These are phyloP conservation scores for Rhizoclosmatium hyalinum DNA, from an alignment of 371 early-diverging fungal genomes.

Conservation along the genomic window DNA sequence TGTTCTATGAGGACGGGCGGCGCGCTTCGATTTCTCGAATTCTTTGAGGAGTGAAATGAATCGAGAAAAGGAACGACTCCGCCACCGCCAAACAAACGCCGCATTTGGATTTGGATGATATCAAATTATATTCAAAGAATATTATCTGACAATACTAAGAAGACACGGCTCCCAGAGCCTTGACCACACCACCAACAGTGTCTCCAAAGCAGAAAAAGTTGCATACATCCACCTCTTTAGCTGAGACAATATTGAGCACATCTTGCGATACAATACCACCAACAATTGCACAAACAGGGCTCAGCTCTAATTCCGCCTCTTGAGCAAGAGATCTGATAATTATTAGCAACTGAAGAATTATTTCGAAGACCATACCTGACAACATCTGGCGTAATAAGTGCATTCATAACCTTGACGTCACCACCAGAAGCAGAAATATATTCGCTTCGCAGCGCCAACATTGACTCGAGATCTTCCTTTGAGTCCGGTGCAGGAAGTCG, in stretches of 20 bases:
- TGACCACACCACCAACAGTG: conserved; percentile 45
- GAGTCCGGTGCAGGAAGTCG: conserved; percentile 25
- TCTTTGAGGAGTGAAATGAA: not conserved
- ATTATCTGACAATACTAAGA: too few species aligned
- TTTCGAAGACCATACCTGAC: conserved; percentile 2
- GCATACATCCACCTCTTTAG: conserved; percentile 78
- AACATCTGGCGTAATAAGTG: not conserved
- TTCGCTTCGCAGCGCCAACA: not conserved
- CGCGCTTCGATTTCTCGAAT: too few species aligned
- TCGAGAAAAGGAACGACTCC: too few species aligned
- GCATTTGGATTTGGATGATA: too few species aligned
- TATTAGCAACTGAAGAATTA: conserved; percentile 1
- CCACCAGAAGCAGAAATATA: conserved; percentile 3
- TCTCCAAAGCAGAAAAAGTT: conserved; percentile 84
- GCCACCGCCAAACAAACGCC: too few species aligned
- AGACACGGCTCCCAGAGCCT: not conserved
- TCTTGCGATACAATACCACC: conserved; percentile 93
- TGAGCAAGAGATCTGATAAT: not conserved
- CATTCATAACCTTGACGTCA: not conserved
- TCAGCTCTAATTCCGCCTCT: conserved; percentile 64
- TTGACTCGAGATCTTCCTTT: conserved; percentile 8
- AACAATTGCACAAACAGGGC: conserved; percentile 81
- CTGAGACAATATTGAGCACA: conserved; percentile 79
- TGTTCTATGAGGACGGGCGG: not conserved
- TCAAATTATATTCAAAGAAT: too few species aligned